phyloP scores from a whole-genome alignment of 2,329 filamentous ascomycete genomes.

The Malbranchea zuffiana region DNA sequence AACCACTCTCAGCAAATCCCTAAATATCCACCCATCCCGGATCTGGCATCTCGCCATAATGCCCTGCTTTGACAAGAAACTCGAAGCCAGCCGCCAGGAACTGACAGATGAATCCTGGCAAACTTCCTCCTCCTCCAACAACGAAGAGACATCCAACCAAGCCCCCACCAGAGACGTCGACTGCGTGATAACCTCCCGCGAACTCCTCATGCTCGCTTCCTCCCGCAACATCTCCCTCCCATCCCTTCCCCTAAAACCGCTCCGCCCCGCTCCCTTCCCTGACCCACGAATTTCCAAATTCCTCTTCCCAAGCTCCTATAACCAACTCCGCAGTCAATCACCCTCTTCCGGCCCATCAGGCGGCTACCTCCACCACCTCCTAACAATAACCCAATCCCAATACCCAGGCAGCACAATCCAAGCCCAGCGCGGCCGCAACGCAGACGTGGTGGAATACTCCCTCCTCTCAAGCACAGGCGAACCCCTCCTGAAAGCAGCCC shows the following conservation, averaged over 20 bases:
- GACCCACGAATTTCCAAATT: slow-evolving; percentile 60
- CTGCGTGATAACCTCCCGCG: slow-evolving; percentile 94
- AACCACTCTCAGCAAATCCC: slow-evolving; percentile 61
- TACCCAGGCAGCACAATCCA: slow-evolving; percentile 63
- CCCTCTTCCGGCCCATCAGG: slow-evolving; percentile 67
- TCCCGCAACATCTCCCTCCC: slow-evolving; percentile 70
- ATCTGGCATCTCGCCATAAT: slow-evolving; percentile 96
- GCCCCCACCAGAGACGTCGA: slow-evolving; percentile 69
- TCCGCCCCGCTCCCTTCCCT: slow-evolving; percentile 53
- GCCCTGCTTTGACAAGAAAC: slow-evolving; percentile 98
- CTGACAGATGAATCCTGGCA: slow-evolving; percentile 71
- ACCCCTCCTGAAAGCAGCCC: slow-evolving; percentile 63
- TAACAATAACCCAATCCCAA: slow-evolving; percentile 60
- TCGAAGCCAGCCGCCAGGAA: slow-evolving; percentile 88
- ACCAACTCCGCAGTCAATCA: slow-evolving; percentile 28
- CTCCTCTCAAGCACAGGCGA: slow-evolving; percentile 49
- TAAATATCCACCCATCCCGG: slow-evolving; percentile 61
- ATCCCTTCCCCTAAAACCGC: slow-evolving; percentile 49
- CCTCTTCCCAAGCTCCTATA: slow-evolving; percentile 52
- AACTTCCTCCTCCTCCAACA: slow-evolving; percentile 23
- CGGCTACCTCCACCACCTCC: slow-evolving; percentile 76
- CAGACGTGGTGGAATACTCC: slow-evolving; percentile 78
- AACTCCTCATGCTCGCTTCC: slow-evolving; percentile 79
- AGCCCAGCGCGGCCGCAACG: slow-evolving; percentile 67
- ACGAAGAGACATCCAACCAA: slow-evolving; percentile 27